These are phyloP conservation scores for Beauveria caledonica DNA, from an alignment of 2,329 filamentous ascomycete species.

Conservation along the genomic window DNA sequence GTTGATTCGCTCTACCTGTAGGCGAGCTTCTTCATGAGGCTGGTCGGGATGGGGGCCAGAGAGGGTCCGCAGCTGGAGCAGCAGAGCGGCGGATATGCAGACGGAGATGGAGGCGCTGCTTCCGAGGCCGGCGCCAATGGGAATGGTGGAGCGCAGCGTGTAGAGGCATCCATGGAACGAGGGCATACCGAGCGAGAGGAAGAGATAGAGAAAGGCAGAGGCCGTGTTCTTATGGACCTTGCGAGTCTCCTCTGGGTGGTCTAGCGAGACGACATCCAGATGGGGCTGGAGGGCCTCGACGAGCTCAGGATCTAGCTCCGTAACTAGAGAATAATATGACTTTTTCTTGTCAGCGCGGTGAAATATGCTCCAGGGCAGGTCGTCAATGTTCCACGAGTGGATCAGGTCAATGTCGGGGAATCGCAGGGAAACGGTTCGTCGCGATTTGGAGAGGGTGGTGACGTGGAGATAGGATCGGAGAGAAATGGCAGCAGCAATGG, in stretches of 20 bases:
- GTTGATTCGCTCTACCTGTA: constrained; percentile 93
- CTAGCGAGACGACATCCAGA: constrained; percentile 60
- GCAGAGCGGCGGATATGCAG: constrained; percentile 73
- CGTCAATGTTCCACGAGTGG: constrained; percentile 91
- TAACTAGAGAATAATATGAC: constrained; percentile 86
- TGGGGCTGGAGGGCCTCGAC: constrained; percentile 74
- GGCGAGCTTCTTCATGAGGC: constrained; percentile 73
- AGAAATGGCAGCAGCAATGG: constrained; percentile 91
- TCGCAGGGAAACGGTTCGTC: constrained; percentile 74
- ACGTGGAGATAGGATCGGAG: constrained; percentile 94
- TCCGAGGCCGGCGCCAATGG: constrained; percentile 82
- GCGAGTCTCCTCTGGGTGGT: constrained; percentile 59
- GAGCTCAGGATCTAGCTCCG: constrained; percentile 74
- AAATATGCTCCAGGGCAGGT: constrained; percentile 80
- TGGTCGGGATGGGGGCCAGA: constrained; percentile 90
- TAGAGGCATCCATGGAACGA: constrained; percentile 77
- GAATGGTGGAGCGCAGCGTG: constrained; percentile 86
- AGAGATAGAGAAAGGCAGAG: constrained; percentile 83
- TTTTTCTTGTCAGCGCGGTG: constrained; percentile 79
- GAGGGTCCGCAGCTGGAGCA: constrained; percentile 80
- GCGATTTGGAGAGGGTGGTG: constrained; percentile 86
- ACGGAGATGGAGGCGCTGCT: constrained; percentile 93
- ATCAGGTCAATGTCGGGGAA: constrained; percentile 87
- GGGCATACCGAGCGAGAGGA: constrained; percentile 74
- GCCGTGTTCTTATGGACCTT: constrained; percentile 81